Base-by-base conservation (phyloP, 2,329 filamentous ascomycete species). In the Septoria petroselini region DNA sequence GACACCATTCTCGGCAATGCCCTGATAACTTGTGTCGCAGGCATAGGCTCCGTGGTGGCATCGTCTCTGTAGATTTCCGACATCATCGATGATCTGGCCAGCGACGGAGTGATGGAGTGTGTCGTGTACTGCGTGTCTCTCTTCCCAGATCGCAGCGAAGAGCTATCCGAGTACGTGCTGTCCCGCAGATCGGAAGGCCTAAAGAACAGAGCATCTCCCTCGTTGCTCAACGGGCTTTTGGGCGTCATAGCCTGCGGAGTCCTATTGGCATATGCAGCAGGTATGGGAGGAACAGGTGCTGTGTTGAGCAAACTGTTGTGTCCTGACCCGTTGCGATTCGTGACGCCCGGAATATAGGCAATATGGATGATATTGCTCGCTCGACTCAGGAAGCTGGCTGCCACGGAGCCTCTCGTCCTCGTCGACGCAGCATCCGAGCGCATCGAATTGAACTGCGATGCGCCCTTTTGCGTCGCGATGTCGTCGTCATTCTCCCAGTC, bases 301-400 rank as follows among this genome's bases (percentile, higher is more conserved):
- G 52, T 45, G 30, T 58, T 52, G 12, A 60, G 53, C 34, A 66
- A 21, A 46, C 64, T 67, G 44, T 62, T 64, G 25, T 60, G 58
- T 2, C 60, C 57, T 0, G 89, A 91, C n/a, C 86, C 84, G 6
- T 91, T 90, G 59, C 91, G 82, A 72, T 96, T 96, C 17, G 62
- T 68, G 63, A 97, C 91, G 53, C 93, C 93, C 11, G 93, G 93
- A 59, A 98, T 97, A 70, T 97, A 98, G 48, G 93, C 93, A 71
- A 98, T 98, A 72, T 97, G 93, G 63, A 98, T 98, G 67, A 98
- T 91, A 74, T 98, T 98, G 64, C 93, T 97, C 41, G 93, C 93
- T 55, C 93, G 84, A 14, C 93, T 97, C 53, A 96, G 80, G 52
- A 97, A 90, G 19, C 91, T 97, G 7, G 91, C 96, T 12, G 93